Percentiles rank a stretch among this genome's conserved stretches.
Conservation (phyloP, 495 filamentous ascomycete species). For the Penicillium pancosmium region DNA sequence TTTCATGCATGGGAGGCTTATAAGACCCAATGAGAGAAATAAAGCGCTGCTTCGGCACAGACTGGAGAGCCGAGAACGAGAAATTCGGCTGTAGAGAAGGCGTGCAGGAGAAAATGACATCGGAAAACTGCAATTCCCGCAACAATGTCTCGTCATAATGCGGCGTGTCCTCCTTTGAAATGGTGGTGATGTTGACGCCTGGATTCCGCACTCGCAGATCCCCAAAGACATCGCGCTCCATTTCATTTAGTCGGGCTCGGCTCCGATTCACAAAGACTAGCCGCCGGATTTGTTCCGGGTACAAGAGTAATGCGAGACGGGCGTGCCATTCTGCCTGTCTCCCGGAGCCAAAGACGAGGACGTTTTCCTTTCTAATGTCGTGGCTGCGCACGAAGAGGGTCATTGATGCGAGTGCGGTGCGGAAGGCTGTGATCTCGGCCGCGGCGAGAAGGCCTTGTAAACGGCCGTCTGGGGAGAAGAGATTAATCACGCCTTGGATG, state of each 20-base stretch:
- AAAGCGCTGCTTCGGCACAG: slow-evolving; percentile 61
- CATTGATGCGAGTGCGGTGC: slow-evolving; percentile 83
- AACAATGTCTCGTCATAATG: slow-evolving; percentile 33
- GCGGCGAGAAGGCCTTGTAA: slow-evolving; percentile 83
- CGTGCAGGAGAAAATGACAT: slow-evolving; percentile 82
- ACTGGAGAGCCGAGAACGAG: slow-evolving; percentile 52
- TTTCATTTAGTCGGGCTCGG: slow-evolving; percentile 47
- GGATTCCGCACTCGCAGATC: slow-evolving; percentile 34
- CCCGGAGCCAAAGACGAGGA: slow-evolving; percentile 84
- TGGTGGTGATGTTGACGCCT: slow-evolving; percentile 19
- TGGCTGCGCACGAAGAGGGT: slow-evolving; percentile 67
- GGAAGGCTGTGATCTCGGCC: slow-evolving; percentile 86
- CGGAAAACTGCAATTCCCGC: slow-evolving; percentile 41
- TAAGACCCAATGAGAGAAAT: slow-evolving; percentile 86
- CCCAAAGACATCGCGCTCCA: slow-evolving; percentile 30
- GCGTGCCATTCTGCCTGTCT: slow-evolving; percentile 93
- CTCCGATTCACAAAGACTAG: slow-evolving; percentile 78
- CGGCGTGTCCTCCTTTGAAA: slow-evolving; percentile 35
- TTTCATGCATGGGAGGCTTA: slow-evolving; percentile 80
- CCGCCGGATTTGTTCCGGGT: slow-evolving; percentile 61
- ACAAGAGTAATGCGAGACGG: slow-evolving; percentile 73
- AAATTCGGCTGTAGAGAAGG: slow-evolving; percentile 66
- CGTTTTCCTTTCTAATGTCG: slow-evolving; percentile 54
- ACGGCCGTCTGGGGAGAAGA: slow-evolving; percentile 68
- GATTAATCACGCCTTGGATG: slow-evolving; percentile 72